Conservation (phyloP, 768 basidiomycete genomes). For the Suillus americanus region DNA sequence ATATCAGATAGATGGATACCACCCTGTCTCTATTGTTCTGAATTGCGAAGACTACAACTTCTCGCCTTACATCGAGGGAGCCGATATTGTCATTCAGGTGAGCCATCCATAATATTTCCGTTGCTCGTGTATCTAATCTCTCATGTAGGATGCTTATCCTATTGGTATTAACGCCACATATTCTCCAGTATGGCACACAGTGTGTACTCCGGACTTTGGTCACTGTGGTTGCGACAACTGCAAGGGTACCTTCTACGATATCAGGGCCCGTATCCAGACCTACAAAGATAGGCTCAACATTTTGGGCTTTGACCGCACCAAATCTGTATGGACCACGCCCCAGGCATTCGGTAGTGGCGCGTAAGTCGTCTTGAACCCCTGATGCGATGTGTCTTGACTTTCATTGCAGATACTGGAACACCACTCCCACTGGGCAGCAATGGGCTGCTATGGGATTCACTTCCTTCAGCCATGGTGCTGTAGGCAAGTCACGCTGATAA, state of each 20-base stretch:
- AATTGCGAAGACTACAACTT: conserved; percentile 66
- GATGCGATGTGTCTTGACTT: not conserved
- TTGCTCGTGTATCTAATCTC: not conserved
- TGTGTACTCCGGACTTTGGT: conserved; percentile 64
- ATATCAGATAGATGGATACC: conserved; percentile 52
- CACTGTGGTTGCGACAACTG: conserved; percentile 77
- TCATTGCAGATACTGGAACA: conserved; percentile 26
- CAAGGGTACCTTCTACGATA: conserved; percentile 60
- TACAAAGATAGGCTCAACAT: conserved; percentile 57
- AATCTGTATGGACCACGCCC: conserved; percentile 76
- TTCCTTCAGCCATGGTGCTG: conserved; percentile 28
- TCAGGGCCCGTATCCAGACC: conserved; percentile 63
- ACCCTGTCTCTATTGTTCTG: conserved; percentile 54
- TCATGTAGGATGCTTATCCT: conserved; percentile 24
- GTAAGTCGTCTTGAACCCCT: conserved; percentile 17
- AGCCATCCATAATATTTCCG: conserved; percentile 41
- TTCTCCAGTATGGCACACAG: conserved; percentile 58
- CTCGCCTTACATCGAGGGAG: conserved; percentile 53
- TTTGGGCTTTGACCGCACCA: conserved; percentile 64
- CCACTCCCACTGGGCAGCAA: conserved; percentile 26
- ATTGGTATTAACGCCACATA: conserved; percentile 60
- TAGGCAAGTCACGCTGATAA: conserved; percentile 10
- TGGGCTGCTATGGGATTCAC: conserved; percentile 26
- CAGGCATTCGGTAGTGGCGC: conserved; percentile 68
- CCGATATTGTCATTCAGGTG: conserved; percentile 72